These are phyloP conservation scores for Cicer judaicum DNA, from an alignment of 306 rosid species.

Conservation along the genomic window DNA sequence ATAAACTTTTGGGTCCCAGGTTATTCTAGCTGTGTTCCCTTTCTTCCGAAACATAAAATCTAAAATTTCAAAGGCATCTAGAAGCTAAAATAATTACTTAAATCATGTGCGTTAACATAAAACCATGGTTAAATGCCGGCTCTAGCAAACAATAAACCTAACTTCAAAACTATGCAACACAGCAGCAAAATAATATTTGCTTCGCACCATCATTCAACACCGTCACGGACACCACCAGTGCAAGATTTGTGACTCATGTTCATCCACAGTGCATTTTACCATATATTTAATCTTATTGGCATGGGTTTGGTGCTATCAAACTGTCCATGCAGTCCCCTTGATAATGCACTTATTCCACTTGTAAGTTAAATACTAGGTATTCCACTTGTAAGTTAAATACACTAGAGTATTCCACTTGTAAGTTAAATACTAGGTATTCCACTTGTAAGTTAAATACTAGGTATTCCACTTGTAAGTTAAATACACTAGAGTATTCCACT, in stretches of 20 bases:
- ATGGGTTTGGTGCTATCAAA: constrained; percentile 37
- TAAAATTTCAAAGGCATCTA: constrained; percentile 8
- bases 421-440: constrained; percentile 49
- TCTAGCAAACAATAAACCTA: constrained; percentile 18
- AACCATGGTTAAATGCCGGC: constrained; percentile 17
- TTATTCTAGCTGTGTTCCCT: constrained; percentile 21
- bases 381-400: constrained; percentile 49
- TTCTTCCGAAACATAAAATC: constrained; percentile 34
- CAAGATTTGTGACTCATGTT: constrained; percentile 45
- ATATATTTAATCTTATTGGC: constrained; percentile 44
- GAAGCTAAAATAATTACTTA: constrained; percentile 35
- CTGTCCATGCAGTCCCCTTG: constrained; percentile 20
- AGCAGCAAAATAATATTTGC: constrained; percentile 27
- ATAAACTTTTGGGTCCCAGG: neutral
- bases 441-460: constrained; percentile 49
- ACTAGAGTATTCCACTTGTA: constrained; percentile 46
- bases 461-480: constrained; percentile 46
- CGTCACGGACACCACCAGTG: constrained; percentile 27
- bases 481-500: constrained; percentile 53
- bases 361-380: constrained; percentile 49
- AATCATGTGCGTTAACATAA: constrained; percentile 31
- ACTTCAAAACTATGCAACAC: constrained; percentile 30
- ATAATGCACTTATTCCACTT: too few relatives aligned
- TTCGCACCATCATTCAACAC: constrained; percentile 37
- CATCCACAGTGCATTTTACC: constrained; percentile 39